phyloP scores from a whole-genome alignment of 2,329 filamentous ascomycete species.

The Apiospora phragmitis region DNA sequence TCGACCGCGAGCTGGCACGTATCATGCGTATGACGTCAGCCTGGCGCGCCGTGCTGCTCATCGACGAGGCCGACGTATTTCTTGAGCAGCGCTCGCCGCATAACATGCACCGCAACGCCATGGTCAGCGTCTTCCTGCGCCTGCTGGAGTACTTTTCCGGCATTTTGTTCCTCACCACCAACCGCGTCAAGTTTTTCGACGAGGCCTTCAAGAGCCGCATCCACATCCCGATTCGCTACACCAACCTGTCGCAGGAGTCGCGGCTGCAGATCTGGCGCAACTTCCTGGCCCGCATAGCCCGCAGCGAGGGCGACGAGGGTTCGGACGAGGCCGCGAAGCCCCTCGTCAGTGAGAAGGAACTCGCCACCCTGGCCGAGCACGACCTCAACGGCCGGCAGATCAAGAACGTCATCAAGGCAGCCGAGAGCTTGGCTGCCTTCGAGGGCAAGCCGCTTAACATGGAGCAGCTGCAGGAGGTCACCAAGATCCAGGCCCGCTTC shows the following conservation, averaged over 20 bases:
- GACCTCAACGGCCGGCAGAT: conserved; percentile 35
- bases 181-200: conserved; percentile 23
- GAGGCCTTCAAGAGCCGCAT: conserved; percentile 26
- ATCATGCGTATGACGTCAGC: conserved; percentile 41
- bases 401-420: conserved; percentile 32
- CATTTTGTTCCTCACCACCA: conserved; percentile 25
- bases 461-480: conserved; percentile 29
- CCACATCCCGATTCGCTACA: conserved; percentile 24
- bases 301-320: conserved; percentile 18
- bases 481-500: conserved; percentile 33
- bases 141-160: conserved; percentile 22
- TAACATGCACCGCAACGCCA: conserved; percentile 19
- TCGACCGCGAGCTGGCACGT: conserved; percentile 22
- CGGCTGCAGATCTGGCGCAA: conserved; percentile 28
- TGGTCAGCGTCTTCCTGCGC: conserved; percentile 23
- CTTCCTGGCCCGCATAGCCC: conserved; percentile 26
- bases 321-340: neutral
- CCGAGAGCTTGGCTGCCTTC: conserved; percentile 33
- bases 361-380: conserved; percentile 22
- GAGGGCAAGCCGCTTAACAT: conserved; percentile 29
- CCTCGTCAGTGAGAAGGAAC: conserved; percentile 18
- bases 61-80: conserved; percentile 33
- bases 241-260: conserved; percentile 17
- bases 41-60: conserved; percentile 37
- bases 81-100: conserved; percentile 33